Evolutionary conservation across 1,284 basidiomycete species (phyloP).

Genomic region (Ganoderma boninense): DNA sequence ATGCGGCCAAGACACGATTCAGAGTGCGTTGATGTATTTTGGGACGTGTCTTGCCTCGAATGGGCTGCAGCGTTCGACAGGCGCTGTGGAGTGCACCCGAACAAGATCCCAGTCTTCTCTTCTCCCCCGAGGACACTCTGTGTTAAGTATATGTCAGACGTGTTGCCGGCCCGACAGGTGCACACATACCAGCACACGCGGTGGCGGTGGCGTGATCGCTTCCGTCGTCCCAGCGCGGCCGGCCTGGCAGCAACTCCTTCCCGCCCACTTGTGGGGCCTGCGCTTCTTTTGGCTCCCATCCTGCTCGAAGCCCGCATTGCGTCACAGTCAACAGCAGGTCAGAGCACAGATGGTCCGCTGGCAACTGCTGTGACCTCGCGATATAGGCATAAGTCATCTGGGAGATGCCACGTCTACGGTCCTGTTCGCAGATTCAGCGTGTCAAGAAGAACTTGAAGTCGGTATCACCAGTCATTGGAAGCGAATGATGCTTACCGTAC

Average conservation of each 20-base stretch:
- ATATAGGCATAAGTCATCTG: not conserved
- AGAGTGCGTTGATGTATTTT: not conserved
- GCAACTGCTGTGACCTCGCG: not conserved
- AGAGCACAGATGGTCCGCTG: not conserved
- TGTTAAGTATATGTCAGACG: not conserved
- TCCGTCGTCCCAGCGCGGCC: not conserved
- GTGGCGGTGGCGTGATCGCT: slow-evolving; percentile 3
- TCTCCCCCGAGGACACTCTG: not conserved
- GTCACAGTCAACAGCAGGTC: not conserved
- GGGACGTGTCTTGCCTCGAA: slow-evolving; percentile 1
- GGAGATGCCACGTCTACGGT: not conserved
- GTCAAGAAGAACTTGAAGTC: not conserved
- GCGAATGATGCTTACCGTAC: not conserved
- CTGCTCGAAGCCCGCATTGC: not conserved
- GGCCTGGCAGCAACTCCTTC: not conserved
- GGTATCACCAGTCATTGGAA: not conserved
- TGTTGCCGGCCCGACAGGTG: not conserved
- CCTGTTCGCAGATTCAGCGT: not conserved
- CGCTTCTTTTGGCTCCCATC: not conserved
- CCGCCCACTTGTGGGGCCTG: not conserved
- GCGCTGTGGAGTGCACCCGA: not conserved
- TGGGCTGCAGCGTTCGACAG: not conserved
- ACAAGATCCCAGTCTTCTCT: slow-evolving; percentile 1
- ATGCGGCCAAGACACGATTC: not conserved
- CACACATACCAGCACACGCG: not conserved